Base-by-base conservation (phyloP, 352 stramenopile genomes). In the Phytophthora brassicae region DNA sequence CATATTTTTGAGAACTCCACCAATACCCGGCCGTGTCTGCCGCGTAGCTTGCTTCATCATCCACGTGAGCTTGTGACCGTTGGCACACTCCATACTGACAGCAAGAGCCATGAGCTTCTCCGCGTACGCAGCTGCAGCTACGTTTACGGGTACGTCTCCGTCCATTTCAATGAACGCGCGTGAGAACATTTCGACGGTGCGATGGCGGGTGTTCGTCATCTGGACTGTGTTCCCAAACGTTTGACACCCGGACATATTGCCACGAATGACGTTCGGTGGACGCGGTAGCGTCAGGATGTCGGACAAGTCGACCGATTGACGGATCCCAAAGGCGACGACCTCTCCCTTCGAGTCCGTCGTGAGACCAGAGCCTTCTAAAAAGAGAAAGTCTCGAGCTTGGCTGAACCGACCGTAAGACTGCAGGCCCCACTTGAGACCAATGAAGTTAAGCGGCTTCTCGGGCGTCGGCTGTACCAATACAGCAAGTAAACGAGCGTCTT, bases 371-470 rank as follows among this genome's bases (percentile, higher is more conserved):
- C 66, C 72, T 49, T 84, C 75, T 12, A 84, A 39, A 35, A 71
- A 84, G 24, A 84, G 64, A 47, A 74, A 81, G 59, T 84, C 75
- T 0, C 75, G 72, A 3, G 60, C 50, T 3, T 75, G 62, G 16
- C 56, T 62, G 57, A 83, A 79, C 29, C 67, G 55, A 28, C 69
- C 72, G 31, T 78, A 70, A 14, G 50, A 59, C 28, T 72, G 69
- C 6, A 69, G n/a, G 1, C 61, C 61, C 75, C 75, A 84, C 31
- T 84, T 84, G 33, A 84, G 48, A 22, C 64, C 67, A 29, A 84
- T 58, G 41, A 74, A 84, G 28, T 68, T 64, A 43, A 80, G 72
- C 23, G 72, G 75, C 17, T 80, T 57, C 13, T 71, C 44, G 4
- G 28, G 19, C 3, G 63, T 80, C 41, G 70, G 66, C 7, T 31